Evolutionary conservation across 139 green algal genomes (phyloP).

Genomic region (Spirogloea muscicola): DNA sequence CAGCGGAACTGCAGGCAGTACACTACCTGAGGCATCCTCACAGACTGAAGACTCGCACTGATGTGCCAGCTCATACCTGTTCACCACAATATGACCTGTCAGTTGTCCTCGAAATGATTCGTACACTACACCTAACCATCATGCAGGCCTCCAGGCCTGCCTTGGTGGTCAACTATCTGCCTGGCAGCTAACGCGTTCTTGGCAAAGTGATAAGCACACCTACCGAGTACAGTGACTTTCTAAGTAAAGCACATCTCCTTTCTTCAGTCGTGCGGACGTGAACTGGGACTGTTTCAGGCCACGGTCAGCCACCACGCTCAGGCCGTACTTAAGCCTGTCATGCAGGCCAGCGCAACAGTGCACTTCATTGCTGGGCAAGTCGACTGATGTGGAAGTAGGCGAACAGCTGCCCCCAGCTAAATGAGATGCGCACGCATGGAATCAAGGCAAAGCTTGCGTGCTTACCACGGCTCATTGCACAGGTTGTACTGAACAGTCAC

Average conservation of each 20-base stretch:
- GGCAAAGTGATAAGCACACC: background rate
- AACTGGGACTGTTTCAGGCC: conserved; percentile 81
- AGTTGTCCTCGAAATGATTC: conserved; percentile 24
- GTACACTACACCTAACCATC: background rate
- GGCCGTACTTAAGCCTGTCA: conserved; percentile 85
- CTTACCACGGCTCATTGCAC: conserved; percentile 55
- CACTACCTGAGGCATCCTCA: too few species aligned
- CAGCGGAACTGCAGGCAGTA: too few species aligned
- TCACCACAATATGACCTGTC: conserved; percentile 61
- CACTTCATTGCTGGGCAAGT: too few species aligned
- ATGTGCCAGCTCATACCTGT: too few species aligned
- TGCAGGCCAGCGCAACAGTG: too few species aligned
- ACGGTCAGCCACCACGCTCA: conserved; percentile 74
- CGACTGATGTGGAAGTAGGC: too few species aligned
- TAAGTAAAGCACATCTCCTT: conserved; percentile 74
- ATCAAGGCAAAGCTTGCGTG: too few species aligned
- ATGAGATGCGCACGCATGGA: too few species aligned
- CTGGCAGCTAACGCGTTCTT: too few species aligned
- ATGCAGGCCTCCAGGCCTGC: background rate
- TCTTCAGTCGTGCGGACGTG: conserved; percentile 76
- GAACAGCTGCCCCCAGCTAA: too few species aligned
- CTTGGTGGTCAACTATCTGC: background rate
- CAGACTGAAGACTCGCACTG: too few species aligned
- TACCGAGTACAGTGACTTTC: conserved; percentile 70
- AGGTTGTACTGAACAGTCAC: conserved; percentile 92